Base-by-base conservation (phyloP, 345 rosid species). In the Citrus mangshanensis region DNA sequence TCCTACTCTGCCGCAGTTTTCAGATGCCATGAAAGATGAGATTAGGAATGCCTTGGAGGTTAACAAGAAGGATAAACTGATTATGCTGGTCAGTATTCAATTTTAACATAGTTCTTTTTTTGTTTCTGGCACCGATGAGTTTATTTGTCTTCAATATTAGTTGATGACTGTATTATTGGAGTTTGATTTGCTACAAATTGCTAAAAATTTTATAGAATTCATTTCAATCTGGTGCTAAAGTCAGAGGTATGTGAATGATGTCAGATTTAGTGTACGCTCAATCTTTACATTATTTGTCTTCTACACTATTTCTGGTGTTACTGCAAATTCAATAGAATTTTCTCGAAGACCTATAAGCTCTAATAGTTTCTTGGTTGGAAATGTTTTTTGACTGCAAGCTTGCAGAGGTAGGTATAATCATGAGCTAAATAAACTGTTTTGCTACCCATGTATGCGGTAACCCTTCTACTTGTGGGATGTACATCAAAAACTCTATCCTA, bases 81-180 rank as follows among this genome's bases (percentile, higher is more conserved):
- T 89, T 40, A 64, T 77, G 30, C 73, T 87, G 91, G 93, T 91
- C 59, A 81, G 87, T 79, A 34, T 25, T 68, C n/a, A 34, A 27
- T 59, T 9, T 62, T 13, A 18, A 21, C 4, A 56, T 22, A 10
- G 49, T n/a, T 73, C 18, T 60, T 14, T 66, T 74, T 62, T 24
- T 76, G 35, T 35, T 32, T 74, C 61, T n/a, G 24, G 37, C 34
- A 32, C 12, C 1, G 38, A 24, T 59, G 54, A 10, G 37, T 34
- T 68, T 37, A 14, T 21, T 58, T 68, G 27, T 27, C 3, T 10
- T 28, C 40, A 61, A 46, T 58, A 19, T 21, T 68, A 32, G 38
- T 25, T 66, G 4, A 74, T 32, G 69, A 61, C 40, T 55, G 34
- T 55, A 21, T 60, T 21, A 1, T 34, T 28, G 32, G 32, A 42